Evolutionary conservation across 1,139 yeast species (phyloP), one percentile per base, ranked within the genome.

Genomic region (Saccharomyces pastorianus): DNA sequence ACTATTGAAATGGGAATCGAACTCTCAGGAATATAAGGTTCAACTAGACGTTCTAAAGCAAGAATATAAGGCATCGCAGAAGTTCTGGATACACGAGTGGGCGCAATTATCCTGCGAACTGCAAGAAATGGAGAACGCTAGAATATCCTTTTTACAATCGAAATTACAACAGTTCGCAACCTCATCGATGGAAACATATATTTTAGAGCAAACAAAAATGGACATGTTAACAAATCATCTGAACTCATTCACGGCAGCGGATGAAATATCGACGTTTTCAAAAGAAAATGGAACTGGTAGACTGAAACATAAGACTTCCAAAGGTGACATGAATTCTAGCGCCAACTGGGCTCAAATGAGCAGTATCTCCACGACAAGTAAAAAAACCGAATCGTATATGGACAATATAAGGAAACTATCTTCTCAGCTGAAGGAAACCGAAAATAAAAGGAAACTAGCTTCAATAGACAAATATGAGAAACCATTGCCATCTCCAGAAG

Each of bases 21-120:
- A 79, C 17, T 77, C 84, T 51, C 72, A 74, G 14, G 73, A 73
- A 42, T 67, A 80, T 20, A 47, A 79, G 81, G 61, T 73, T 79
- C 49, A 82, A 66, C 70, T 78, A 23, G 76, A 84, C 2, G 76
- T 87, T 46, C 73, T 80, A 26, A 78, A 78, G 46, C 81, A 83
- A 59, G 83, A 84, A 47, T 86, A 84, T 53, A 73, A 62, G 54
- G 65, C 68, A 0, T 63, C 86, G n/a, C 79, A 82, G 61, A 87
- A 84, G 47, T 74, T 79, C 6, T 93, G 91, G 87, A 78, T 82
- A 55, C 73, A 81, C 46, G 96, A 90, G 63, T 93, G 99, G 99
- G 76, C 79, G 53, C 71, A 76, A 23, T 77, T 88, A 0, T 79
- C 91, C 48, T 81, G 78, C 58, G 83, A 82, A 60, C 76, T 88